Evolutionary conservation across 2,329 filamentous ascomycete genomes (phyloP).

Genomic region (Fusarium pseudocircinatum): DNA sequence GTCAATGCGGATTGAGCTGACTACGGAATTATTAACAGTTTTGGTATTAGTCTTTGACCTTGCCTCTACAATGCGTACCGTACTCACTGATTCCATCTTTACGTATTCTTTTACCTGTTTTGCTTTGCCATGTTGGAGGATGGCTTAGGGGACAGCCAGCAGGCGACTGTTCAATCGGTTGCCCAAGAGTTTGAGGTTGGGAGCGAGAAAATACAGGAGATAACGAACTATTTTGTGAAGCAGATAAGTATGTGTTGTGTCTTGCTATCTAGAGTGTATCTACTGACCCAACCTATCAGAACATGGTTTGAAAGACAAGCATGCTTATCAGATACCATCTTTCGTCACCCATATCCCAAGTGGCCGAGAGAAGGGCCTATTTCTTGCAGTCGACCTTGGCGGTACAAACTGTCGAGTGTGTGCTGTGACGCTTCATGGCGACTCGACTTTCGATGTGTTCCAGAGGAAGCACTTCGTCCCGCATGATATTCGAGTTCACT

Average conservation of each 20-base stretch:
- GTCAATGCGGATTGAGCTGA: background rate
- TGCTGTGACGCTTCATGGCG: background rate
- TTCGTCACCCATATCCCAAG: constrained; percentile 13
- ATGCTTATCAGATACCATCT: constrained; percentile 23
- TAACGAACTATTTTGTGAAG: background rate
- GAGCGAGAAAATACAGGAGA: background rate
- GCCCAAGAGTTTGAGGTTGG: background rate
- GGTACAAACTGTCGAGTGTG: constrained; percentile 6
- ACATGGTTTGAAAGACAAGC: constrained; percentile 9
- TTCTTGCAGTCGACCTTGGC: constrained; percentile 1
- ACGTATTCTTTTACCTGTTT: background rate
- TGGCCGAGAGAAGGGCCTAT: constrained; percentile 6
- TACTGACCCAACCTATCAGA: constrained; percentile 10
- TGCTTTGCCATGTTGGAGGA: background rate
- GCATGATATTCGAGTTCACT: background rate
- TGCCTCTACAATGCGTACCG: background rate
- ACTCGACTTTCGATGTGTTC: background rate
- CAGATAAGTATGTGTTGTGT: constrained; percentile 3
- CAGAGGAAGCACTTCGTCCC: background rate
- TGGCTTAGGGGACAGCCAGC: background rate
- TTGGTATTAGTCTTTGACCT: constrained; percentile 9
- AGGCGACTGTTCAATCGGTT: background rate
- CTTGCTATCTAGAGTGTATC: background rate
- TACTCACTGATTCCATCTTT: background rate
- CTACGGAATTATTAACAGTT: background rate